Evolutionary conservation across 371 early-diverging fungal genomes (phyloP).

Genomic region (Actinomortierella wolfii): DNA sequence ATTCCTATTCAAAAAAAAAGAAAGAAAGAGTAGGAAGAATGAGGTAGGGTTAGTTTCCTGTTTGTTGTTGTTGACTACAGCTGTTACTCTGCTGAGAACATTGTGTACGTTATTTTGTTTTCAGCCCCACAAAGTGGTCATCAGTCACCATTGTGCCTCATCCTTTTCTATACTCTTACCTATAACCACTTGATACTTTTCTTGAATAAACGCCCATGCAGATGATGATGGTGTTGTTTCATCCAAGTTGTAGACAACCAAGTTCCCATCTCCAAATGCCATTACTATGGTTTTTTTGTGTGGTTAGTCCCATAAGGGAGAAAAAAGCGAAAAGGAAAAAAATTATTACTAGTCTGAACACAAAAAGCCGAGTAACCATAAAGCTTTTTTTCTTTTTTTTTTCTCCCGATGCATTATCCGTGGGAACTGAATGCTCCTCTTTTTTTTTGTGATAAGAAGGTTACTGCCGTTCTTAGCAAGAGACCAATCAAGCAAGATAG

Average conservation of each 20-base stretch:
- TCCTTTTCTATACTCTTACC: constrained; percentile 9
- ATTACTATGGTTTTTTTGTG: no score
- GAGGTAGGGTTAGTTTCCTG: not conserved
- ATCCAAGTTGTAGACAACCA: constrained; percentile 23
- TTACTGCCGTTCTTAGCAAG: not conserved
- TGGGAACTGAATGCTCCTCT: not conserved
- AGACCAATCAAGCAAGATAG: not conserved
- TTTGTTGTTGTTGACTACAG: not conserved
- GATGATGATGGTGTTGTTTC: constrained; percentile 12
- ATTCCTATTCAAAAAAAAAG: constrained; percentile 22
- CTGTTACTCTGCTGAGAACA: not conserved
- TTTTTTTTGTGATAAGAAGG: not conserved
- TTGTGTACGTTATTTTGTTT: no score
- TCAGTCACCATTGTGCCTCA: not conserved
- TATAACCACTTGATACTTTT: constrained; percentile 36
- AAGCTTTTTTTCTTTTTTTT: not conserved
- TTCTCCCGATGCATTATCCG: not conserved
- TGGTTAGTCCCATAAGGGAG: not conserved
- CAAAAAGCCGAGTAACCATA: not conserved
- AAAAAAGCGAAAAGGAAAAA: not conserved
- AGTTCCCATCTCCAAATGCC: constrained; percentile 23
- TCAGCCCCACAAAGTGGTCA: not conserved
- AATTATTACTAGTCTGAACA: not conserved
- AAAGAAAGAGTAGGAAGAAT: not conserved
- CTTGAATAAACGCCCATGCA: constrained; percentile 13